Percentiles rank a stretch among this genome's conserved stretches.
These are phyloP conservation scores for Thalia dealbata DNA, from an alignment of 176 grass and related monocot genomes.

Conservation along the genomic window DNA sequence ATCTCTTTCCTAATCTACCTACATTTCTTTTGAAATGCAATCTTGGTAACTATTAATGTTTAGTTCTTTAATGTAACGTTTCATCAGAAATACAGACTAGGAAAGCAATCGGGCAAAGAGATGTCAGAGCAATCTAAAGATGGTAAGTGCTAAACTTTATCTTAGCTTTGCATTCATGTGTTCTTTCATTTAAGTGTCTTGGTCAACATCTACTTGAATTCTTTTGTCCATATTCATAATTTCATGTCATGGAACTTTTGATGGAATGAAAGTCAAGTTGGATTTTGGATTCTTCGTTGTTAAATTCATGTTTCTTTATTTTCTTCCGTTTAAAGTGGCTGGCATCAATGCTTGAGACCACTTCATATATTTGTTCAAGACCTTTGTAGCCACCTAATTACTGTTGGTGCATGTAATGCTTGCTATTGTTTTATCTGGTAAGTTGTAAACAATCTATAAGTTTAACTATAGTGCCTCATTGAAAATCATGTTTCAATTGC, in stretches of 20 bases:
- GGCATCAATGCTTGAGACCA: not conserved
- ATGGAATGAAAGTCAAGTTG: not conserved
- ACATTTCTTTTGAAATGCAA: not conserved
- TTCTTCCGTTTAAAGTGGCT: not conserved
- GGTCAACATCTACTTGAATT: too few species aligned
- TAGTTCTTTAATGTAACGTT: not conserved
- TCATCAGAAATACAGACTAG: slow-evolving; percentile 83
- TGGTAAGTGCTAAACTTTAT: slow-evolving; percentile 40
- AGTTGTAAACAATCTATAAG: not conserved
- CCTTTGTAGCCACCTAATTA: not conserved
- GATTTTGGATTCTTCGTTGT: not conserved
- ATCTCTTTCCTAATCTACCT: not conserved
- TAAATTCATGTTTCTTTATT: not conserved
- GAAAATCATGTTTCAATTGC: not conserved
- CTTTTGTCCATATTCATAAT: not conserved
- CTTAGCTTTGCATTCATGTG: slow-evolving; percentile 4
- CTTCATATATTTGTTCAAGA: not conserved
- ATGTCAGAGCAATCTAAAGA: slow-evolving; percentile 78
- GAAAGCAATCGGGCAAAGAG: slow-evolving; percentile 88
- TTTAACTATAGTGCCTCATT: not conserved
- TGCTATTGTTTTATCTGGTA: not conserved
- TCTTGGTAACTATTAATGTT: slow-evolving; percentile 10
- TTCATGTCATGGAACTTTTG: not conserved
- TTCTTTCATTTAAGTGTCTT: not conserved
- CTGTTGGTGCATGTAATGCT: not conserved